A percentile compares a stretch with the other conserved stretches of the same genome.
Evolutionary conservation across 179 eudicot genomes (phyloP).

Genomic region (Heliamphora pulchella): DNA sequence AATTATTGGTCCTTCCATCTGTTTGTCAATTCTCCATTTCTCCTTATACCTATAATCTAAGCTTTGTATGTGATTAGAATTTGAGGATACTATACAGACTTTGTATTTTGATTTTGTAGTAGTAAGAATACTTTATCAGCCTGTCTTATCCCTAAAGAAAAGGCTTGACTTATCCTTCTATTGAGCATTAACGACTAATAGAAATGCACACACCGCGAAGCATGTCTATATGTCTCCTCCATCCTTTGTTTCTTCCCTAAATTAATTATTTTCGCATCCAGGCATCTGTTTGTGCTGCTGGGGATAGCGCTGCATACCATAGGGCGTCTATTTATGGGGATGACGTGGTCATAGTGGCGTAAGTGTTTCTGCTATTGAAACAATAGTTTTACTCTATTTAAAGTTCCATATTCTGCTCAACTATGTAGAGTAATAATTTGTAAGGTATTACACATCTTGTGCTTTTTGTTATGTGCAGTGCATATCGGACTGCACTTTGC

Average conservation of each 20-base stretch:
- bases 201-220: neutral
- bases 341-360: constrained; percentile 94
- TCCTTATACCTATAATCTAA: neutral
- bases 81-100: neutral
- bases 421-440: neutral
- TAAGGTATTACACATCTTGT: neutral
- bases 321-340: constrained; percentile 65
- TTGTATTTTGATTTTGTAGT: neutral
- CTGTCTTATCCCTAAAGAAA: no score
- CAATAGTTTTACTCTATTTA: neutral
- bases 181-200: neutral
- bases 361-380: constrained; percentile 27
- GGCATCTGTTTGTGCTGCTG: constrained; percentile 73
- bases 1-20: neutral
- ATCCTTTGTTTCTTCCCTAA: neutral
- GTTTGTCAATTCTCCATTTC: neutral
- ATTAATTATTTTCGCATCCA: constrained; percentile 20
- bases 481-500: constrained; percentile 80
- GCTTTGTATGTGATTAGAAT: neutral
- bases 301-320: constrained; percentile 61
- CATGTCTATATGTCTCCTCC: neutral
- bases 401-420: neutral
- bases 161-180: neutral
- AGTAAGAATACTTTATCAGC: no score
- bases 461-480: constrained; percentile 36